Percentiles rank a stretch among this genome's conserved stretches.
Conservation (phyloP, 257 asterid species). For the Solanum arcanum region DNA sequence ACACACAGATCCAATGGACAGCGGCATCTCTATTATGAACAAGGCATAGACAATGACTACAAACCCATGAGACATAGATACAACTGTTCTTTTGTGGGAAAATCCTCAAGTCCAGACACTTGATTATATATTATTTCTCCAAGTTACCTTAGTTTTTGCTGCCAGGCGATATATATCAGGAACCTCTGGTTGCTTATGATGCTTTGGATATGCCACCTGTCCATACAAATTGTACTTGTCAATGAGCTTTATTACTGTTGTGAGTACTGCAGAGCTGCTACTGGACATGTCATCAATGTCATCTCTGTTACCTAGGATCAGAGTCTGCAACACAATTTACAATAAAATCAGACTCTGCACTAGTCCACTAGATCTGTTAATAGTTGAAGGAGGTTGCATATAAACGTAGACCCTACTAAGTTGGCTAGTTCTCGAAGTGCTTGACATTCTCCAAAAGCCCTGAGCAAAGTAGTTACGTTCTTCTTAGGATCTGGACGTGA, state of each 20-base stretch:
- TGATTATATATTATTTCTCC: neutral
- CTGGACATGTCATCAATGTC: conserved; percentile 50
- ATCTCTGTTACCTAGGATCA: conserved; percentile 64
- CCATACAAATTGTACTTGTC: conserved; percentile 57
- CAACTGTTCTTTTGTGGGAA: neutral
- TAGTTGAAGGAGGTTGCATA: neutral
- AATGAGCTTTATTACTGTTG: conserved; percentile 46
- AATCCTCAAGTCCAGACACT: neutral
- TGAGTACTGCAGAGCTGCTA: conserved; percentile 50
- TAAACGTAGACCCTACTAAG: conserved; percentile 25
- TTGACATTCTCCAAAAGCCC: conserved; percentile 64
- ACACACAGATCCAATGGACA: neutral
- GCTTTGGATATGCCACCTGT: conserved; percentile 58
- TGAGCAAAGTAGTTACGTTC: conserved; percentile 48
- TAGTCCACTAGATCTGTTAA: neutral
- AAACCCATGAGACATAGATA: neutral
- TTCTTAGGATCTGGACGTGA: conserved; percentile 69
- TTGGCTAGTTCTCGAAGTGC: conserved; percentile 66
- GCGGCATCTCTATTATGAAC: neutral
- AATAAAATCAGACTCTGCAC: neutral
- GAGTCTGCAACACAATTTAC: conserved; percentile 28
- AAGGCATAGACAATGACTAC: neutral
- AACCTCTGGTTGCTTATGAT: conserved; percentile 52
- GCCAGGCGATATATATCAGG: conserved; percentile 60
- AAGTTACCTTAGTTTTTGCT: conserved; percentile 56